Conservation (phyloP, 805 yeast species). For the Maudiozyma bulderi region DNA sequence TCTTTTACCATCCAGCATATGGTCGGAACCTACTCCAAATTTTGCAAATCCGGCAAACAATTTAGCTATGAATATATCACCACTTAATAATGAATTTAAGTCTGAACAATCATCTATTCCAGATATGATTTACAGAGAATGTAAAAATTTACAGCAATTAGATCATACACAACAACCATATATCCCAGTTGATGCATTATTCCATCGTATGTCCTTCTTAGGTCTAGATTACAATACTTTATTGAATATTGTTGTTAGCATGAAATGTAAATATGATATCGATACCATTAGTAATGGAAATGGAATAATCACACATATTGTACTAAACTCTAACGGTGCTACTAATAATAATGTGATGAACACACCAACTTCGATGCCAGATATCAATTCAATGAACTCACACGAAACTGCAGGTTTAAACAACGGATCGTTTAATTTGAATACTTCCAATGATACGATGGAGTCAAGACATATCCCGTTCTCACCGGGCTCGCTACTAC, state of each 20-base stretch:
- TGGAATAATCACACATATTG: constrained; percentile 20
- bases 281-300: constrained; percentile 14
- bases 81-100: not conserved
- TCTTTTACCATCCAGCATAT: constrained; percentile 5
- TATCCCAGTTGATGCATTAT: constrained; percentile 18
- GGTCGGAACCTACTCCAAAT: constrained; percentile 1
- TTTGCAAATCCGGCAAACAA: not conserved
- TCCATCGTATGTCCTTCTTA: constrained; percentile 12
- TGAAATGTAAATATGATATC: constrained; percentile 15
- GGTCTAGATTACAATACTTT: constrained; percentile 15
- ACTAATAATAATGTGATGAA: not conserved
- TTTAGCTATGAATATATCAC: not conserved
- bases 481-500: not conserved
- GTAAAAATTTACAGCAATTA: constrained; percentile 6
- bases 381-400: not conserved
- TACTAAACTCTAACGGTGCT: constrained; percentile 4
- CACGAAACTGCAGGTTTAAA: not conserved
- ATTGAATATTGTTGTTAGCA: constrained; percentile 12
- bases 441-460: not conserved
- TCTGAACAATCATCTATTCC: not conserved
- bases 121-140: constrained; percentile 12
- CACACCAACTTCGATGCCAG: not conserved
- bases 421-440: not conserved
- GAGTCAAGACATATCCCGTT: not conserved
- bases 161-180: constrained; percentile 9